Base-by-base conservation (phyloP, 805 yeast species). In the Kodamaea jinghongensis region DNA sequence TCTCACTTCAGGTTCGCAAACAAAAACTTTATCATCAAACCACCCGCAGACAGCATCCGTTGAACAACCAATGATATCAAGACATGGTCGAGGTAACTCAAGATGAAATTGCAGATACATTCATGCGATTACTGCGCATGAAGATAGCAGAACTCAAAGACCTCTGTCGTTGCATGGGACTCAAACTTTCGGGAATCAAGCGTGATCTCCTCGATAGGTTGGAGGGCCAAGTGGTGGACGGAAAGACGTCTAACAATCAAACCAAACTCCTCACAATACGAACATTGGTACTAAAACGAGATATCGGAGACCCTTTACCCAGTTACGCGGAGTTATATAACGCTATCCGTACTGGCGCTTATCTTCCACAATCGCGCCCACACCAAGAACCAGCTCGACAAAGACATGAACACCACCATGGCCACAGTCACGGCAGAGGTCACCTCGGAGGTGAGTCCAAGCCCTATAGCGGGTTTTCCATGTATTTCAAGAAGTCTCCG, bases 111-210 rank as follows among this genome's bases (percentile, higher is more conserved):
- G 14, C 58, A 33, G 58, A 61, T 30, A 64, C 70, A 2, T 46
- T 63, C 12, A 43, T 46, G 8, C 53, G 52, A 25, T 47, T 72
- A 45, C 54, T 49, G 27, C 49, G 46, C n/a, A 53, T 77, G 46
- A 75, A 73, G 48, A 78, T 80, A 2, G 59, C 71, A 0, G 76
- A 75, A 39, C 63, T 82, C 40, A 81, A 80, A 55, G 70, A 63
- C 13, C 51, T 82, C 1, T 73, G 81, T 26, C 65, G 76, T 31
- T 51, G 78, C 1, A 51, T 80, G 12, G 73, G 74, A 2, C 57
- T 82, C 13, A 59, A 77, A 2, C 50, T 65, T 7, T 52, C 71
- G 4, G 95, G 93, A 1, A 63, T 79, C 28, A 87, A 86, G 58
- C 71, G 73, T 14, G 83, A 76, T 25, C 58, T 86, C 10, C 72